A percentile compares a stretch with the other conserved stretches of the same genome.
These are phyloP conservation scores for Gardenia jasminoides DNA, from an alignment of 257 asterid species.

Conservation along the genomic window DNA sequence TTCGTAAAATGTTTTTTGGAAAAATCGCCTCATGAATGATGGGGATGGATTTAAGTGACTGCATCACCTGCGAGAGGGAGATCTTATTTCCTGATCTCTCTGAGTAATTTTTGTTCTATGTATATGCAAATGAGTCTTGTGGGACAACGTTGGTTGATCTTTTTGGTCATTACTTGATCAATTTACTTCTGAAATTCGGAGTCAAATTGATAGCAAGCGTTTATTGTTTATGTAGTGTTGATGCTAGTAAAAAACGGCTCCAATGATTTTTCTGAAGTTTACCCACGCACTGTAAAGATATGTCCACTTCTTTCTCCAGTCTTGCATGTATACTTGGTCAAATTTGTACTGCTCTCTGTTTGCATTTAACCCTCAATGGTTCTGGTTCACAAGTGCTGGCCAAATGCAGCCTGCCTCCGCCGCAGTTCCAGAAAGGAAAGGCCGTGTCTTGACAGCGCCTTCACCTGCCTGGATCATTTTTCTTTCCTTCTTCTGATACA, in stretches of 20 bases:
- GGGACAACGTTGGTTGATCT: background rate
- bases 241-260: background rate
- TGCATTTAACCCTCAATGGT: background rate
- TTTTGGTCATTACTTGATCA: background rate
- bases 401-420: background rate
- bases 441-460: background rate
- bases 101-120: background rate
- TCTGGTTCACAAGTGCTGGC: background rate
- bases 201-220: background rate
- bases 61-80: conserved; percentile 6
- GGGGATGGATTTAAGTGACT: background rate
- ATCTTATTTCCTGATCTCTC: background rate
- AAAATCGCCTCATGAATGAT: conserved; percentile 5
- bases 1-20: conserved; percentile 5
- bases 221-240: background rate
- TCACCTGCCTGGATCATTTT: too few relatives aligned
- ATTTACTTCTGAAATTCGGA: background rate
- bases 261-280: background rate
- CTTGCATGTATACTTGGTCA: background rate
- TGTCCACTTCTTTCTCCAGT: background rate
- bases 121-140: background rate
- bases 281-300: background rate
- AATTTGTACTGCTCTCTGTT: background rate
- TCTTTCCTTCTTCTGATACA: too few relatives aligned
- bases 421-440: background rate